phyloP scores from a whole-genome alignment of 75 land plant species.

The Isoetes taiwanensis region DNA sequence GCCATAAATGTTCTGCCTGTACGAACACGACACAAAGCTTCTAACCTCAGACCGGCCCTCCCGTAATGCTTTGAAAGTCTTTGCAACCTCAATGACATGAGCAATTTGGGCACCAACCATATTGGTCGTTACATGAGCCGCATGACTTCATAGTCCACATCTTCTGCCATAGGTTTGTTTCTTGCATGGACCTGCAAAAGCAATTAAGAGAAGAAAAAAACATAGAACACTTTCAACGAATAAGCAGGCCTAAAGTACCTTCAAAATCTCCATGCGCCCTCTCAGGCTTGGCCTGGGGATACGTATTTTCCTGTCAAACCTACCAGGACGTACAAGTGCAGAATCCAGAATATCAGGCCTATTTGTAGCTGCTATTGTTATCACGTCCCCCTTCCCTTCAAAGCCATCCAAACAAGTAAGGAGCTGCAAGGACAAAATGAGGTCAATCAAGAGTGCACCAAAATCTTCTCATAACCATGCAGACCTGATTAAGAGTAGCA shows the following conservation, averaged over 20 bases:
- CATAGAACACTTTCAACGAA: too few relatives aligned
- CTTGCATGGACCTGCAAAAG: slow-evolving; percentile 70
- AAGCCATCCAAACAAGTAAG: slow-evolving; percentile 97
- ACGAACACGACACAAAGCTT: too few relatives aligned
- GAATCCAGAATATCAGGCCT: slow-evolving; percentile 93
- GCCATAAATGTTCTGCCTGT: too few relatives aligned
- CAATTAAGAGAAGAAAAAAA: too few relatives aligned
- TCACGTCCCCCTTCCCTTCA: slow-evolving; percentile 95
- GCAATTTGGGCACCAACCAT: slow-evolving; percentile 98
- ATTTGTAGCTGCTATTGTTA: slow-evolving; percentile 98
- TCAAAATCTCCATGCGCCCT: slow-evolving; percentile 76
- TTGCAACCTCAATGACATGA: slow-evolving; percentile 75
- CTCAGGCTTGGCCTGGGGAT: slow-evolving; percentile 76
- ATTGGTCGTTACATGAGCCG: slow-evolving; percentile 63
- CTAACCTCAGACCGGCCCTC: slow-evolving; percentile 83
- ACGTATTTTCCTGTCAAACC: slow-evolving; percentile 86
- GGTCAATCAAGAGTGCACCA: slow-evolving; percentile 1
- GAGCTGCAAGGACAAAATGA: slow-evolving; percentile 42
- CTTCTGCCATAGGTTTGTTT: slow-evolving; percentile 89
- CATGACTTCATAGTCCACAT: slow-evolving; percentile 77
- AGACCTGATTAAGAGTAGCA: slow-evolving; percentile 92
- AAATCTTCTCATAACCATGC: neutral
- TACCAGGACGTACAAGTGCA: slow-evolving; percentile 94
- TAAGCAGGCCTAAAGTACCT: slow-evolving; percentile 26
- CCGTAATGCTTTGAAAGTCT: slow-evolving; percentile 61